Percentiles rank a stretch among this genome's conserved stretches.
These are phyloP conservation scores for Trichomonas vaginalis DNA, from an alignment of 208 protist genomes.

Conservation along the genomic window DNA sequence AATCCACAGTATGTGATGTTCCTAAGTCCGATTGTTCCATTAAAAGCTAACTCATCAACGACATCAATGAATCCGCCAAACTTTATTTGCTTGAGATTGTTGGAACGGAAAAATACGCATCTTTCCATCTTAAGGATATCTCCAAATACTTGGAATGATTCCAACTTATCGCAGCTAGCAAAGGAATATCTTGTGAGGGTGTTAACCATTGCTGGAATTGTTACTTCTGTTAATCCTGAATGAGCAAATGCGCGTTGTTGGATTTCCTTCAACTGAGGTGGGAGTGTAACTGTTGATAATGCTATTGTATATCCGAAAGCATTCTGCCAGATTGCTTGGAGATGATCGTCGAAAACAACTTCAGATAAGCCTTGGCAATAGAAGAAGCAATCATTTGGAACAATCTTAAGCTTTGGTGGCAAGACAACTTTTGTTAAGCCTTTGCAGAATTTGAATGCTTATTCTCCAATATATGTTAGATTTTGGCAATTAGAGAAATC, in stretches of 20 bases:
- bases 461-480: background rate
- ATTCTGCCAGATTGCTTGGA: background rate
- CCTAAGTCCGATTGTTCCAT: background rate
- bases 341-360: background rate
- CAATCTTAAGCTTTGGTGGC: background rate
- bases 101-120: background rate
- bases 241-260: background rate
- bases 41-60: background rate
- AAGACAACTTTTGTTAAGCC: background rate
- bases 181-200: background rate
- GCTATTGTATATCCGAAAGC: background rate
- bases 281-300: background rate
- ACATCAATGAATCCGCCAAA: background rate
- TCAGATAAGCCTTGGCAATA: background rate
- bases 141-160: background rate
- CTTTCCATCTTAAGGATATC: background rate
- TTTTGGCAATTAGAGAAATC: background rate
- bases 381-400: background rate
- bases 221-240: background rate
- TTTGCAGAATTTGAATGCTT: background rate
- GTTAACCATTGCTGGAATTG: background rate
- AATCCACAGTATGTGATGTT: background rate
- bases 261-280: background rate
- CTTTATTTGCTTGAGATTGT: background rate
- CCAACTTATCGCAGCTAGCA: background rate